Conservation (phyloP, 768 basidiomycete genomes). For the Auriscalpium microsporum region DNA sequence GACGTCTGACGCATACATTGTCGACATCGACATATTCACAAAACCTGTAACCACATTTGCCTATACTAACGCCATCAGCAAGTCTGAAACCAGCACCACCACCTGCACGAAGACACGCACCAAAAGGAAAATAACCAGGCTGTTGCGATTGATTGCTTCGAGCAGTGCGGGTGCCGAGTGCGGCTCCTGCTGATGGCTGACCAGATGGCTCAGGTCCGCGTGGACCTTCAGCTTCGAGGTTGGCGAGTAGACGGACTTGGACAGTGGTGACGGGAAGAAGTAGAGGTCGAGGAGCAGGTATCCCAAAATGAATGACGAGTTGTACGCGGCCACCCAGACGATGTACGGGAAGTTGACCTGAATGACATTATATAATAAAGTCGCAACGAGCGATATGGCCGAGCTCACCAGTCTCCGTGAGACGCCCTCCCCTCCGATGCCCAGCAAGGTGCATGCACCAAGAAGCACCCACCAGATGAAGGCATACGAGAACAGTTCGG, state of each 20-base stretch:
- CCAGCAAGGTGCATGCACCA: slow-evolving; percentile 25
- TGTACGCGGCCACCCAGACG: slow-evolving; percentile 84
- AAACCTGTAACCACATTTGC: slow-evolving; percentile 84
- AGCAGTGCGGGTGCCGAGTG: slow-evolving; percentile 43
- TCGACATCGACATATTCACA: slow-evolving; percentile 69
- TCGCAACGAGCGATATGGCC: neutral
- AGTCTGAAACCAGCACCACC: neutral
- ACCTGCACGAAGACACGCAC: slow-evolving; percentile 34
- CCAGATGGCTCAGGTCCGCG: slow-evolving; percentile 15
- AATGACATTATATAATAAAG: neutral
- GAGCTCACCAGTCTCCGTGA: slow-evolving; percentile 54
- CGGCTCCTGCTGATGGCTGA: slow-evolving; percentile 19
- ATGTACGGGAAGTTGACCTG: slow-evolving; percentile 88
- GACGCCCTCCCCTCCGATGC: slow-evolving; percentile 32
- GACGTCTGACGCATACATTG: slow-evolving; percentile 63
- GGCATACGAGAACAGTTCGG: slow-evolving; percentile 69
- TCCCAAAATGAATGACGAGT: slow-evolving; percentile 72
- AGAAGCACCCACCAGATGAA: slow-evolving; percentile 71
- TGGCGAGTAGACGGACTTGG: slow-evolving; percentile 26
- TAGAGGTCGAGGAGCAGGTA: slow-evolving; percentile 71
- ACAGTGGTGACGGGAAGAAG: slow-evolving; percentile 46
- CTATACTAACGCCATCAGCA: slow-evolving; percentile 29
- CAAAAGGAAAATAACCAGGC: slow-evolving; percentile 69
- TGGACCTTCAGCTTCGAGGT: slow-evolving; percentile 28
- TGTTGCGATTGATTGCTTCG: slow-evolving; percentile 77